Evolutionary conservation across 768 basidiomycete genomes (phyloP).

Genomic region (Tulasnella sp.): DNA sequence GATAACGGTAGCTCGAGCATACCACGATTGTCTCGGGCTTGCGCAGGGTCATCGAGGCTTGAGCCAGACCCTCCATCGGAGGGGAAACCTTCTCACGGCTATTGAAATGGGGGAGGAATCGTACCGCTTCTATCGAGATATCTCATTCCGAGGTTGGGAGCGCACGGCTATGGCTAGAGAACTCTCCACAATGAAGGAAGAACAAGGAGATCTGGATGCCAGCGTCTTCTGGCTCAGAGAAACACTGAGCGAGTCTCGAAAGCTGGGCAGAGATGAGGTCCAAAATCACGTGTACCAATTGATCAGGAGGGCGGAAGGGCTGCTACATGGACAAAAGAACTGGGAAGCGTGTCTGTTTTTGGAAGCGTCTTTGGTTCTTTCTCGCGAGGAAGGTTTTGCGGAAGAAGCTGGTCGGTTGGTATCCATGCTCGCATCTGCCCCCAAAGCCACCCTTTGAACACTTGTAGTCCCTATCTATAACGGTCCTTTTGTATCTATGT

Average conservation of each 20-base stretch:
- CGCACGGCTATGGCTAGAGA: neutral
- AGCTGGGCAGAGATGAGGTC: neutral
- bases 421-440: no score
- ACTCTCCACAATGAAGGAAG: neutral
- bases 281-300: neutral
- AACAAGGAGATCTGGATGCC: neutral
- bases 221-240: neutral
- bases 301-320: no score
- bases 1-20: neutral
- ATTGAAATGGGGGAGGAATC: neutral
- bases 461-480: no score
- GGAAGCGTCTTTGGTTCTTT: neutral
- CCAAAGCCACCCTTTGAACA: no score
- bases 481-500: no score
- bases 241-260: neutral
- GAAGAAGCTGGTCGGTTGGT: no score
- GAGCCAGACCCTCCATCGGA: neutral
- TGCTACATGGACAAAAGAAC: neutral
- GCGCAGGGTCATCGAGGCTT: neutral
- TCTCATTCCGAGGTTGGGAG: neutral
- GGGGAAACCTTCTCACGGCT: neutral
- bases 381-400: no score
- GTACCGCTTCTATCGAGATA: neutral
- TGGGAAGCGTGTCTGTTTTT: neutral
- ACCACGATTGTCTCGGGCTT: neutral